phyloP scores from a whole-genome alignment of 2,329 filamentous ascomycete species.

The Trichoderma koningii region DNA sequence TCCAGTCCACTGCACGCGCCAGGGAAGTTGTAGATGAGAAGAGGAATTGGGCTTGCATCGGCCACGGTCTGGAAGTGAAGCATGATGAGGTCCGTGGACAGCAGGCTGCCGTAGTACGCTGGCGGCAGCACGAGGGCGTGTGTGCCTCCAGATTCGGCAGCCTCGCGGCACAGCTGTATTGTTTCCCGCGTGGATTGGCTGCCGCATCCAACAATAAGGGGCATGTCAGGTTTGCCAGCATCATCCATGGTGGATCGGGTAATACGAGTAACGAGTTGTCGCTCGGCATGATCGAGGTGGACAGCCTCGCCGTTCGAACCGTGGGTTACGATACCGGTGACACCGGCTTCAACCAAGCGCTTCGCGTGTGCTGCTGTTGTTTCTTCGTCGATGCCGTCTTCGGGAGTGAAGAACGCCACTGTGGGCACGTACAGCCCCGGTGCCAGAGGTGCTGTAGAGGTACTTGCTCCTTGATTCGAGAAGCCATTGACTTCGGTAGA shows the following conservation, averaged over 20 bases:
- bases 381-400: slow-evolving; percentile 58
- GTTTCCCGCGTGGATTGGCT: slow-evolving; percentile 68
- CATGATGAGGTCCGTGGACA: slow-evolving; percentile 58
- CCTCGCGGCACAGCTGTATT: slow-evolving; percentile 65
- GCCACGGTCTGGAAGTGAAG: slow-evolving; percentile 65
- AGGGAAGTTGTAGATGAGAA: slow-evolving; percentile 67
- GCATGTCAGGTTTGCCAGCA: slow-evolving; percentile 55
- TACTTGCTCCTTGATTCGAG: slow-evolving; percentile 1
- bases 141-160: slow-evolving; percentile 64
- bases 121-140: slow-evolving; percentile 70
- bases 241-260: slow-evolving; percentile 63
- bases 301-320: slow-evolving; percentile 75
- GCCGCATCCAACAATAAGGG: slow-evolving; percentile 70
- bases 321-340: slow-evolving; percentile 68
- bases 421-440: slow-evolving; percentile 63
- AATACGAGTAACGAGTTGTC: slow-evolving; percentile 60
- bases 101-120: slow-evolving; percentile 65
- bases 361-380: slow-evolving; percentile 55
- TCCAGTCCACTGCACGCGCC: slow-evolving; percentile 59
- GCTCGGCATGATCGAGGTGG: slow-evolving; percentile 67
- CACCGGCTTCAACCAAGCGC: slow-evolving; percentile 62
- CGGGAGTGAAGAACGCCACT: slow-evolving; percentile 61
- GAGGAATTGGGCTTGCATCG: slow-evolving; percentile 57
- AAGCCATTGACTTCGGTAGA: slow-evolving; percentile 19
- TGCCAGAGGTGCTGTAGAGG: slow-evolving; percentile 6